These are phyloP conservation scores for Grosmannia clavigera DNA, from an alignment of 2,329 filamentous ascomycete genomes.

Conservation along the genomic window DNA sequence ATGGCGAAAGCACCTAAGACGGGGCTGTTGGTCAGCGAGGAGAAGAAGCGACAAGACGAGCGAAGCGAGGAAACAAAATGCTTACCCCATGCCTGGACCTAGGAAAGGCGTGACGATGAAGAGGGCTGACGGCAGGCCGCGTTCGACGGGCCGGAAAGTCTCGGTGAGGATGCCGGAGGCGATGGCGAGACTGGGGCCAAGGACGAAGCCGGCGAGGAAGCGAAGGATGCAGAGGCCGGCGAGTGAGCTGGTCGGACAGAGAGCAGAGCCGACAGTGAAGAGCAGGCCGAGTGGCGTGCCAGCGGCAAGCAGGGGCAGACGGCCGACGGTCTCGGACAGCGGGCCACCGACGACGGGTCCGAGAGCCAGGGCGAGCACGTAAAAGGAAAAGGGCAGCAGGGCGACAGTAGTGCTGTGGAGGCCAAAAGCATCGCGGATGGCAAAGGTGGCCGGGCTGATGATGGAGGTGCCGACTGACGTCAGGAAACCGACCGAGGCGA, in stretches of 20 bases:
- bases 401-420: constrained; percentile 38
- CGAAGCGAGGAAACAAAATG: not conserved
- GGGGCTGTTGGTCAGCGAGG: constrained; percentile 20
- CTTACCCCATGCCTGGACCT: constrained; percentile 37
- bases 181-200: constrained; percentile 35
- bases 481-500: constrained; percentile 26
- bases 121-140: constrained; percentile 29
- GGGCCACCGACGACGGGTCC: constrained; percentile 49
- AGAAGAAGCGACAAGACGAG: not conserved
- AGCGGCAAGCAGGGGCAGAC: constrained; percentile 37
- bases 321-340: constrained; percentile 44
- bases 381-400: constrained; percentile 46
- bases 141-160: constrained; percentile 28
- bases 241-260: constrained; percentile 27
- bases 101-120: constrained; percentile 40
- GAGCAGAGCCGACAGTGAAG: constrained; percentile 43
- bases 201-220: constrained; percentile 43
- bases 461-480: constrained; percentile 43
- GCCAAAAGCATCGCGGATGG: constrained; percentile 39
- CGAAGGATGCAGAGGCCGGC: constrained; percentile 38
- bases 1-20: constrained; percentile 36
- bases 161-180: constrained; percentile 37
- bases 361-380: constrained; percentile 45
- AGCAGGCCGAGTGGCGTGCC: constrained; percentile 34
- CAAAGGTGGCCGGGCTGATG: constrained; percentile 32